Conservation (phyloP, 192 early-diverging fungal genomes). For the Backusella circina region DNA sequence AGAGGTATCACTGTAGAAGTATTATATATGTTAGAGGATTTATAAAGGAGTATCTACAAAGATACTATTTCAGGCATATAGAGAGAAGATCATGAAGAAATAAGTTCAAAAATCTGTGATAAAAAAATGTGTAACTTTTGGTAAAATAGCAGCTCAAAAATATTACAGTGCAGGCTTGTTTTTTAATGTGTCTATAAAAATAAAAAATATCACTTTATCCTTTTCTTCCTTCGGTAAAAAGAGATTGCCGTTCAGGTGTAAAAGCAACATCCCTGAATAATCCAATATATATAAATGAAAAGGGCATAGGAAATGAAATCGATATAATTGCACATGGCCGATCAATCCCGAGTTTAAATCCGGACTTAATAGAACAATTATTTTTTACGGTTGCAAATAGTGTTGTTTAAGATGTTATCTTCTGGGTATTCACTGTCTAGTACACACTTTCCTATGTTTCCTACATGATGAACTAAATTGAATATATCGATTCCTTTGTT, state of each 20-base stretch:
- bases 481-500: background rate
- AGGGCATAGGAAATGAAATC: background rate
- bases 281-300: background rate
- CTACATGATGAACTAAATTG: background rate
- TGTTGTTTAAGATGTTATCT: background rate
- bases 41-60: background rate
- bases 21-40: background rate
- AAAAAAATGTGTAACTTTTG: background rate
- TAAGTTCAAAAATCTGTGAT: background rate
- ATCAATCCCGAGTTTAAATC: background rate
- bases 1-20: no score
- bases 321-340: background rate
- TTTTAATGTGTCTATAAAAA: background rate
- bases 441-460: background rate
- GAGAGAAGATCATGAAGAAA: background rate
- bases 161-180: background rate
- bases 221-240: background rate
- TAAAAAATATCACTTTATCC: background rate
- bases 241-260: background rate
- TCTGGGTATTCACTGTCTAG: background rate
- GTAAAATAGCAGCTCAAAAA: background rate
- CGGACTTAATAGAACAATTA: background rate
- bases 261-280: background rate
- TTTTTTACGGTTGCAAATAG: background rate
- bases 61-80: background rate